Percentiles rank a stretch among this genome's conserved stretches.
Conservation (phyloP, 2,329 filamentous ascomycete species). For the Nothophoma quercina region DNA sequence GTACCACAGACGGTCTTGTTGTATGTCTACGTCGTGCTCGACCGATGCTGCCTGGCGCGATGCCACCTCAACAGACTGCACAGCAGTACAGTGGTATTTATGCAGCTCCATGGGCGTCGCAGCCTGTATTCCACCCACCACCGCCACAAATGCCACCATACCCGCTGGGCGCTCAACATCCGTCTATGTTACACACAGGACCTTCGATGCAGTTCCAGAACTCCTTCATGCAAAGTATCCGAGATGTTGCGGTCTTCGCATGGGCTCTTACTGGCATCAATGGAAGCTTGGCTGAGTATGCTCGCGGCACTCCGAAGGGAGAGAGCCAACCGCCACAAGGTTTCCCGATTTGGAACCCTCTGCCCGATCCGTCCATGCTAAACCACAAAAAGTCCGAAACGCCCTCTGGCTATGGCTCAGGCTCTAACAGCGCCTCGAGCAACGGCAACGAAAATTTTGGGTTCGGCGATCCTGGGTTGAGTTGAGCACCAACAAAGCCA, state of each 20-base stretch:
- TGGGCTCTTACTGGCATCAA: slow-evolving; percentile 86
- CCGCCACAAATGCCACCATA: slow-evolving; percentile 48
- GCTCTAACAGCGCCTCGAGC: slow-evolving; percentile 41
- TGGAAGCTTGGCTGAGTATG: slow-evolving; percentile 71
- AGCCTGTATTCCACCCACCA: slow-evolving; percentile 64
- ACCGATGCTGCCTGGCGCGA: slow-evolving; percentile 66
- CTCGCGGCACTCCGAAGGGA: slow-evolving; percentile 67
- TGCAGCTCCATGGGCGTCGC: slow-evolving; percentile 78
- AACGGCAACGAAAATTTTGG: slow-evolving; percentile 42
- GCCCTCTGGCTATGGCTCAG: slow-evolving; percentile 46
- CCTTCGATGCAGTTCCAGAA: slow-evolving; percentile 57
- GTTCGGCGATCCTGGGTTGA: slow-evolving; percentile 48
- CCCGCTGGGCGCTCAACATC: slow-evolving; percentile 45
- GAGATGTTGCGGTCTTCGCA: slow-evolving; percentile 86
- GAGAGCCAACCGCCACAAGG: slow-evolving; percentile 69
- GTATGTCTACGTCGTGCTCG: slow-evolving; percentile 79
- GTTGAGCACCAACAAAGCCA: slow-evolving; percentile 17
- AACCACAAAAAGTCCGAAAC: slow-evolving; percentile 35
- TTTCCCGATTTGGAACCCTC: slow-evolving; percentile 64
- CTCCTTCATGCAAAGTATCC: slow-evolving; percentile 79
- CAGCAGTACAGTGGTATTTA: slow-evolving; percentile 65
- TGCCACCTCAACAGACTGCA: slow-evolving; percentile 32
- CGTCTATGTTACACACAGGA: slow-evolving; percentile 54
- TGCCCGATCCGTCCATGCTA: slow-evolving; percentile 23
- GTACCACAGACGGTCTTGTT: slow-evolving; percentile 85